Percentiles rank a stretch among this genome's conserved stretches.
Evolutionary conservation across 495 filamentous ascomycete species (phyloP).

Genomic region (Emericellopsis terricola): DNA sequence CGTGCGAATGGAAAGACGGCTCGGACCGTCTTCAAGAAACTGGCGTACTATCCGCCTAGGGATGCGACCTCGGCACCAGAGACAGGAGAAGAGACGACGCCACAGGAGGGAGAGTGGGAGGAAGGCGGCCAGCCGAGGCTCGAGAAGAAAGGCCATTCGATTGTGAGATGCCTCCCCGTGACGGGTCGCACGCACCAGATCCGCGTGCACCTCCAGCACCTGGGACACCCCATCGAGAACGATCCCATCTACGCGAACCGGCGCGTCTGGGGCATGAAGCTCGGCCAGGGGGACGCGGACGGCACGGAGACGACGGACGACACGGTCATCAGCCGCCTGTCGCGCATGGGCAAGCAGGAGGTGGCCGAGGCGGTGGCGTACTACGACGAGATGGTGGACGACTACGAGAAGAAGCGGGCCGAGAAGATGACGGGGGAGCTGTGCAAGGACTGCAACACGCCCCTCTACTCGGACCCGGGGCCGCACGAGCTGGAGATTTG

Average conservation of each 20-base stretch:
- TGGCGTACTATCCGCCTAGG: conserved; percentile 64
- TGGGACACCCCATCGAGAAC: conserved; percentile 89
- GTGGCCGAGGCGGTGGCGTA: conserved; percentile 81
- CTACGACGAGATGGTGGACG: conserved; percentile 77
- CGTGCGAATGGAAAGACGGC: conserved; percentile 82
- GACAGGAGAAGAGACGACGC: conserved; percentile 3
- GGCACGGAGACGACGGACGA: conserved; percentile 54
- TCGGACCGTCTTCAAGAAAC: conserved; percentile 70
- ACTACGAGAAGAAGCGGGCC: conserved; percentile 69
- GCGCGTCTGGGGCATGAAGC: conserved; percentile 65
- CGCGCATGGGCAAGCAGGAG: conserved; percentile 86
- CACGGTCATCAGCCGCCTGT: conserved; percentile 69
- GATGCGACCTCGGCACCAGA: conserved; percentile 6
- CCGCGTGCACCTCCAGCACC: conserved; percentile 81
- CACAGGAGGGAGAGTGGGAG: neutral
- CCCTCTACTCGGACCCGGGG: conserved; percentile 83
- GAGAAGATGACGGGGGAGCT: conserved; percentile 79
- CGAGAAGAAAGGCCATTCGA: conserved; percentile 61
- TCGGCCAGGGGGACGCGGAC: conserved; percentile 53
- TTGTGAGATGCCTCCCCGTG: conserved; percentile 82
- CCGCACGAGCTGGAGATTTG: conserved; percentile 81
- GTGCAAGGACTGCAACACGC: conserved; percentile 68
- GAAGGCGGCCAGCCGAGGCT: conserved; percentile 9
- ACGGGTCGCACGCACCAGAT: conserved; percentile 93
- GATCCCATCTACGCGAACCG: conserved; percentile 96